These are phyloP conservation scores for Podospora pseudoanserina DNA, from an alignment of 495 filamentous ascomycete genomes.

Conservation along the genomic window DNA sequence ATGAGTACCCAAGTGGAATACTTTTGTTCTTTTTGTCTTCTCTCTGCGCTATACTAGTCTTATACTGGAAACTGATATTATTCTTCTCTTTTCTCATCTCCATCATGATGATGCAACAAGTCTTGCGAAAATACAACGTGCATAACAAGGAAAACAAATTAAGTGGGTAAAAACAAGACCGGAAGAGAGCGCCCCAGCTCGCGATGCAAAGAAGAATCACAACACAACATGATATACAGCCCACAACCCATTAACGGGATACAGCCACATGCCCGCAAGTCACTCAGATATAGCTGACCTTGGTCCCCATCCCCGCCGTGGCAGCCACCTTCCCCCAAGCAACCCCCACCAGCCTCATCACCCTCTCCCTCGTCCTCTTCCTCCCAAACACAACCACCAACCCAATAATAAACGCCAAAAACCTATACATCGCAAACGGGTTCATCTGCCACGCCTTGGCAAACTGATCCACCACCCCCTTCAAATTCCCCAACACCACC, in stretches of 20 bases:
- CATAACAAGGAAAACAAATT: background rate
- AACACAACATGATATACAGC: background rate
- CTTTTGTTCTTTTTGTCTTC: background rate
- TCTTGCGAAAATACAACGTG: background rate
- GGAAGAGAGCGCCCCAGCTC: background rate
- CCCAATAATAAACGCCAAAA: slow-evolving; percentile 77
- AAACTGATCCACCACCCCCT: slow-evolving; percentile 60
- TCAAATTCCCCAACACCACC: slow-evolving; percentile 51
- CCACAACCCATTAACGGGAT: background rate
- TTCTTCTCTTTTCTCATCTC: background rate
- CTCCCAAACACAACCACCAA: slow-evolving; percentile 73
- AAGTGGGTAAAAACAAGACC: background rate
- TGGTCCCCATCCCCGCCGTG: slow-evolving; percentile 94
- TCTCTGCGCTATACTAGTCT: background rate
- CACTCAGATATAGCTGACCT: slow-evolving; percentile 83
- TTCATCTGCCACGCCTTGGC: slow-evolving; percentile 62
- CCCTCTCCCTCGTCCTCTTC: slow-evolving; percentile 68
- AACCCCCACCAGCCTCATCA: slow-evolving; percentile 60
- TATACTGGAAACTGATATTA: background rate
- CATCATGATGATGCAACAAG: background rate
- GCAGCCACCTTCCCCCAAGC: slow-evolving; percentile 80
- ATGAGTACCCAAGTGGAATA: background rate
- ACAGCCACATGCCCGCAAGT: background rate
- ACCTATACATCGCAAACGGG: slow-evolving; percentile 68
- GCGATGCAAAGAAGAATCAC: background rate